Conservation (phyloP, 805 yeast species). For the Pichia rugopelliculosa region DNA sequence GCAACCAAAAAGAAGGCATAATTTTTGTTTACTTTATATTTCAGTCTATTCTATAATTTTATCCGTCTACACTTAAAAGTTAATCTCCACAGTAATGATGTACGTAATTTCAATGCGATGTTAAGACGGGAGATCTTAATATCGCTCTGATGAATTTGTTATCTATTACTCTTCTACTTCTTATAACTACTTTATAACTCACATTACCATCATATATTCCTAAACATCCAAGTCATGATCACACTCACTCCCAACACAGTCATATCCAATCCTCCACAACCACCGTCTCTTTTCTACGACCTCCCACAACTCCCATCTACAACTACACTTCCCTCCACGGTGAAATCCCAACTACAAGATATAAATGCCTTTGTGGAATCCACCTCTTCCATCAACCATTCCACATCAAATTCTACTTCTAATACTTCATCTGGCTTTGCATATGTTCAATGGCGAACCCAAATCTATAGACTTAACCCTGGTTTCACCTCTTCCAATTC, state of each 20-base stretch:
- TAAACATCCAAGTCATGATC: no score
- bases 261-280: background rate
- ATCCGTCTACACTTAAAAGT: background rate
- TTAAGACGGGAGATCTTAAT: background rate
- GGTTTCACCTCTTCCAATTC: background rate
- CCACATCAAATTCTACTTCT: background rate
- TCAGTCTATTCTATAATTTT: background rate
- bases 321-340: background rate
- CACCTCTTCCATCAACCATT: background rate
- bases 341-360: background rate
- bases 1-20: background rate
- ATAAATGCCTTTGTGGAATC: background rate
- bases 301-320: background rate
- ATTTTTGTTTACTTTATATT: background rate
- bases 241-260: background rate
- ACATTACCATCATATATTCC: no score
- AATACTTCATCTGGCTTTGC: background rate
- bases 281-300: conserved; percentile 1
- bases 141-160: no score
- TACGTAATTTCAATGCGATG: background rate
- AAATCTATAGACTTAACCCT: conserved; percentile 1
- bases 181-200: background rate
- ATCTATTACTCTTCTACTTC: background rate
- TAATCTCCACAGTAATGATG: background rate
- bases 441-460: background rate